phyloP scores from a whole-genome alignment of 2,329 filamentous ascomycete species.

The Monosporascus sp. region DNA sequence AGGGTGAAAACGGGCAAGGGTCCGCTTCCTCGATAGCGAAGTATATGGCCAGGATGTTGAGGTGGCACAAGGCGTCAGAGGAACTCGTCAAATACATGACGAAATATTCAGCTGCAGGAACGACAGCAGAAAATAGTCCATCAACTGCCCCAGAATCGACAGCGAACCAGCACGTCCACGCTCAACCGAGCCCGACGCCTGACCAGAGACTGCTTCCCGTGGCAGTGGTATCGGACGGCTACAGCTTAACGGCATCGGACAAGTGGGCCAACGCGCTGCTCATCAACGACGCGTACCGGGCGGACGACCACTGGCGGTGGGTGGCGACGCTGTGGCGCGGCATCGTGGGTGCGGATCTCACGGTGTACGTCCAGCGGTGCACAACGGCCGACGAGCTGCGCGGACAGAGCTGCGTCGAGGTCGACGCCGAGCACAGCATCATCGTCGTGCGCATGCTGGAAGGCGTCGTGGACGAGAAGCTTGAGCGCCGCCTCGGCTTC shows the following conservation, averaged over 20 bases:
- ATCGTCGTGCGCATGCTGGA: slow-evolving; percentile 49
- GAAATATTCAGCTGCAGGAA: slow-evolving; percentile 10
- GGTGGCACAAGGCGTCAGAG: slow-evolving; percentile 71
- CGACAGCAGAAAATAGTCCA: neutral
- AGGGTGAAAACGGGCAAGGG: slow-evolving; percentile 5
- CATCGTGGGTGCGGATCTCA: slow-evolving; percentile 74
- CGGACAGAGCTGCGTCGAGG: slow-evolving; percentile 46
- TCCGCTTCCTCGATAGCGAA: slow-evolving; percentile 40
- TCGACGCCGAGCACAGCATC: slow-evolving; percentile 39
- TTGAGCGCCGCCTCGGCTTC: slow-evolving; percentile 71
- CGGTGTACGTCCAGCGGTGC: slow-evolving; percentile 55
- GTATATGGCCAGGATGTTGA: slow-evolving; percentile 63
- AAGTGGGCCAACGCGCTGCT: slow-evolving; percentile 67
- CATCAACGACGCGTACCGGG: slow-evolving; percentile 70
- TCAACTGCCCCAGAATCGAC: neutral
- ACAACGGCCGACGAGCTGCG: slow-evolving; percentile 6
- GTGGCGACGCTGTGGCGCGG: slow-evolving; percentile 91
- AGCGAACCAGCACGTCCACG: slow-evolving; percentile 1
- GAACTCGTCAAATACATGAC: slow-evolving; percentile 58
- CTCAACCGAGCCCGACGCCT: no score
- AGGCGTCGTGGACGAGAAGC: slow-evolving; percentile 57
- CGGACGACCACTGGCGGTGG: slow-evolving; percentile 96
- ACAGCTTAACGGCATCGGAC: slow-evolving; percentile 75
- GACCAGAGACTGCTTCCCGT: slow-evolving; percentile 48
- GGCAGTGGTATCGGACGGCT: slow-evolving; percentile 70